Evolutionary conservation across 805 yeast species (phyloP).

Genomic region (Saccharomyces paradoxus): DNA sequence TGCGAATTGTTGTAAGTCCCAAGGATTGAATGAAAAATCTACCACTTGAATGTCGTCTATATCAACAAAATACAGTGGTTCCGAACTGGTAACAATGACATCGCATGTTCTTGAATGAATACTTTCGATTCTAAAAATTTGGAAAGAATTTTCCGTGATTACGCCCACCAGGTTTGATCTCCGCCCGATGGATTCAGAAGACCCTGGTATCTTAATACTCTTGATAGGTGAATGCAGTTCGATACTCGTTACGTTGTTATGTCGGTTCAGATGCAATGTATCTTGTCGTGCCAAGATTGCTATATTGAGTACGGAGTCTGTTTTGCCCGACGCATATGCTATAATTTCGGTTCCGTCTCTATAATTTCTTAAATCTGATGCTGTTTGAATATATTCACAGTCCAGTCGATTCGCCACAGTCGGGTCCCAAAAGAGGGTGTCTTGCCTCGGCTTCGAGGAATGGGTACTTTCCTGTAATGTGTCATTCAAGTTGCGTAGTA

Average conservation of each 20-base stretch:
- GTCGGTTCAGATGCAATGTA: background rate
- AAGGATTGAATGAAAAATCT: slow-evolving; percentile 40
- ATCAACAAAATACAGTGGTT: slow-evolving; percentile 17
- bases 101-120: slow-evolving; percentile 6
- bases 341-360: slow-evolving; percentile 15
- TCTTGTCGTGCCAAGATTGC: slow-evolving; percentile 2
- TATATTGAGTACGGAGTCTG: slow-evolving; percentile 13
- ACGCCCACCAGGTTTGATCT: slow-evolving; percentile 30
- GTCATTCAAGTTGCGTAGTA: slow-evolving; percentile 7
- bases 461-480: background rate
- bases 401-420: slow-evolving; percentile 11
- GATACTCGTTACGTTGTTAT: slow-evolving; percentile 5
- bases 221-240: slow-evolving; percentile 34
- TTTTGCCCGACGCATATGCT: slow-evolving; percentile 17
- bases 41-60: slow-evolving; percentile 34
- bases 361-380: slow-evolving; percentile 16
- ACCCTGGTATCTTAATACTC: slow-evolving; percentile 32
- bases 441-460: background rate
- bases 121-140: slow-evolving; percentile 27
- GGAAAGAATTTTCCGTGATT: slow-evolving; percentile 32
- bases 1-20: slow-evolving; percentile 33
- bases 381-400: slow-evolving; percentile 19
- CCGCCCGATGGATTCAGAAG: slow-evolving; percentile 17
- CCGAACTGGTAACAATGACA: slow-evolving; percentile 15
- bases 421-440: slow-evolving; percentile 13